Conservation (phyloP, 192 early-diverging fungal species). For the Umbelopsis sp. region DNA sequence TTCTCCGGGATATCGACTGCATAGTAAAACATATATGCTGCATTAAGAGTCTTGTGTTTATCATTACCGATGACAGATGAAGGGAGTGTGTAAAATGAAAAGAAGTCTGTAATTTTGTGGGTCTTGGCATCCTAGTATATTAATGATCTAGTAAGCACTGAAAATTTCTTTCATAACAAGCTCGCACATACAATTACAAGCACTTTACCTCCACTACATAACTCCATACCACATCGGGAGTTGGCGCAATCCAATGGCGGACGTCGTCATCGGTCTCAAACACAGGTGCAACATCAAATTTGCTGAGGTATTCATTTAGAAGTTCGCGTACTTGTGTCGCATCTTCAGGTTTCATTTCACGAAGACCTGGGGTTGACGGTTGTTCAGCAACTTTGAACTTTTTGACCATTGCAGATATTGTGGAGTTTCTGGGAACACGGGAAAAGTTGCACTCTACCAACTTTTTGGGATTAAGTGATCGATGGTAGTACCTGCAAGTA, state of each 20-base stretch:
- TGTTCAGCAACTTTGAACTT: constrained; percentile 68
- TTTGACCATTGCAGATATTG: constrained; percentile 73
- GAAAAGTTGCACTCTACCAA: constrained; percentile 93
- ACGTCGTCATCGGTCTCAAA: constrained; percentile 86
- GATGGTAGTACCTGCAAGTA: constrained; percentile 89
- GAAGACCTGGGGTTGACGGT: constrained; percentile 68
- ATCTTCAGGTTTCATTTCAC: constrained; percentile 80
- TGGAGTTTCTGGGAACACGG: constrained; percentile 68
- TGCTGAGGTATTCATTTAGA: constrained; percentile 73
- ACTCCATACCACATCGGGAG: constrained; percentile 84
- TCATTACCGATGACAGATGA: constrained; percentile 83
- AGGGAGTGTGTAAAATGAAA: constrained; percentile 95
- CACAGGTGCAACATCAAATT: constrained; percentile 67
- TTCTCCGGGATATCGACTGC: constrained; percentile 52
- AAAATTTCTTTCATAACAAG: background rate
- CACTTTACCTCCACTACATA: constrained; percentile 84
- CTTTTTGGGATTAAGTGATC: constrained; percentile 93
- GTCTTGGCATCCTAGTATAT: constrained; percentile 49
- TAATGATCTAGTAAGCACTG: background rate
- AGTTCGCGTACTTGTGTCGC: constrained; percentile 70
- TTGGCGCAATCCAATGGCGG: constrained; percentile 87
- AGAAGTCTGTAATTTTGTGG: constrained; percentile 81
- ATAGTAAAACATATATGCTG: constrained; percentile 97
- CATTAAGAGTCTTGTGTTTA: constrained; percentile 74
- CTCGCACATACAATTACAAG: background rate